Percentiles rank a stretch among this genome's conserved stretches.
These are phyloP conservation scores for Fusarium scirpi DNA, from an alignment of 2,329 filamentous ascomycete species.

Conservation along the genomic window DNA sequence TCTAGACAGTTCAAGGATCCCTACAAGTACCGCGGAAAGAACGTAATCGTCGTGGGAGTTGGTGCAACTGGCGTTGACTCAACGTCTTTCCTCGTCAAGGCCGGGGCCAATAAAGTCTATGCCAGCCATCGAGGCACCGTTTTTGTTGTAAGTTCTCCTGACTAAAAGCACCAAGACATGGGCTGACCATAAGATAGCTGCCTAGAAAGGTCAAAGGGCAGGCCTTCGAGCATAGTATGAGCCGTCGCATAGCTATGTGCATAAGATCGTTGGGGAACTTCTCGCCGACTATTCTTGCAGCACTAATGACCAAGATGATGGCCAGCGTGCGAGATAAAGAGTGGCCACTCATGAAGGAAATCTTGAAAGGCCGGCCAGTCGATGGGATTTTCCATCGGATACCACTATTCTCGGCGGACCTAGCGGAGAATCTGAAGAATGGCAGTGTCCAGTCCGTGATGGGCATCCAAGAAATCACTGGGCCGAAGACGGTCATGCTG, in stretches of 20 bases:
- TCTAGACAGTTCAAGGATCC: constrained; percentile 52
- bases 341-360: constrained; percentile 35
- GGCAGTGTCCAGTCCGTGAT: constrained; percentile 46
- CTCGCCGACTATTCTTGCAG: constrained; percentile 22
- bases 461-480: constrained; percentile 47
- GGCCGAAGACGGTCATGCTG: constrained; percentile 46
- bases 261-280: constrained; percentile 26
- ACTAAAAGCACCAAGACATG: no score
- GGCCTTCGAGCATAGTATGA: constrained; percentile 52
- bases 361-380: constrained; percentile 25
- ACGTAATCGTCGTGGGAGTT: constrained; percentile 61
- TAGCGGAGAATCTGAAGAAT: constrained; percentile 46
- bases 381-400: constrained; percentile 43
- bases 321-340: constrained; percentile 31
- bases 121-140: constrained; percentile 56
- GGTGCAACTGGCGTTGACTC: constrained; percentile 52
- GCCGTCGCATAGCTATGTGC: constrained; percentile 45
- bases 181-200: constrained; percentile 33
- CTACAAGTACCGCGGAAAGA: constrained; percentile 54
- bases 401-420: constrained; percentile 48
- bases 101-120: constrained; percentile 54
- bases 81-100: constrained; percentile 49
- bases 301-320: constrained; percentile 38
- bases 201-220: constrained; percentile 49
- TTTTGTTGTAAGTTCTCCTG: constrained; percentile 39